Conservation (phyloP, 495 filamentous ascomycete genomes). For the Astrocystis sublimbata region DNA sequence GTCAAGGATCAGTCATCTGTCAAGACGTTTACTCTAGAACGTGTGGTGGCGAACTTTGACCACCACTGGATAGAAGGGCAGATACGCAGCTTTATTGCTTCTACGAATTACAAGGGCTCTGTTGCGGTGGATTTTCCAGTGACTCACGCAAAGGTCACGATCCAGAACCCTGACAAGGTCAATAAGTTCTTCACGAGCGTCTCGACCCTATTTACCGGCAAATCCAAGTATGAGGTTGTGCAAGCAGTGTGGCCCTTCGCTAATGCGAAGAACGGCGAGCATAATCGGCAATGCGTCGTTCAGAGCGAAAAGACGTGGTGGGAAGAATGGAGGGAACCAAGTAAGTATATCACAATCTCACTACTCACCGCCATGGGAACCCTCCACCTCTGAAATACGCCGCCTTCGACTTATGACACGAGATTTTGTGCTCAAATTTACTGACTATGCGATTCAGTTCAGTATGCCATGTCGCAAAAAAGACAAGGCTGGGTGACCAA, state of each 20-base stretch:
- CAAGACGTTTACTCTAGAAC: slow-evolving; percentile 52
- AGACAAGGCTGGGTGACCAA: slow-evolving; percentile 52
- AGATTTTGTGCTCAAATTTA: not conserved
- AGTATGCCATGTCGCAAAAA: slow-evolving; percentile 45
- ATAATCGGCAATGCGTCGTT: slow-evolving; percentile 42
- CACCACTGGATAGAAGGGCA: slow-evolving; percentile 53
- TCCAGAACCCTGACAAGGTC: slow-evolving; percentile 51
- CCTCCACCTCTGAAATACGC: not conserved
- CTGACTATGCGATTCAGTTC: slow-evolving; percentile 14
- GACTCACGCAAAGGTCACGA: slow-evolving; percentile 49
- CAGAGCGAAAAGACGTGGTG: slow-evolving; percentile 58
- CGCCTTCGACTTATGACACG: not conserved
- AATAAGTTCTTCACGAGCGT: slow-evolving; percentile 47
- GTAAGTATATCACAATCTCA: slow-evolving; percentile 20
- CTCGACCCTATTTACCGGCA: slow-evolving; percentile 42
- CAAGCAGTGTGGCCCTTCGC: slow-evolving; percentile 53
- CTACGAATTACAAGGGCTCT: slow-evolving; percentile 48
- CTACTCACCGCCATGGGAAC: not conserved
- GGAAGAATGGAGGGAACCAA: slow-evolving; percentile 49
- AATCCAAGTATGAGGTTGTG: slow-evolving; percentile 52
- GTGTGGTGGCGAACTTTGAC: slow-evolving; percentile 53
- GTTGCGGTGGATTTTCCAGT: slow-evolving; percentile 52
- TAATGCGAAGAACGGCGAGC: slow-evolving; percentile 39
- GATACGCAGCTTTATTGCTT: slow-evolving; percentile 47
- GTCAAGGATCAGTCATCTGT: slow-evolving; percentile 47